These are phyloP conservation scores for Eimeria acervulina DNA, from an alignment of 169 alveolate species.

Conservation along the genomic window DNA sequence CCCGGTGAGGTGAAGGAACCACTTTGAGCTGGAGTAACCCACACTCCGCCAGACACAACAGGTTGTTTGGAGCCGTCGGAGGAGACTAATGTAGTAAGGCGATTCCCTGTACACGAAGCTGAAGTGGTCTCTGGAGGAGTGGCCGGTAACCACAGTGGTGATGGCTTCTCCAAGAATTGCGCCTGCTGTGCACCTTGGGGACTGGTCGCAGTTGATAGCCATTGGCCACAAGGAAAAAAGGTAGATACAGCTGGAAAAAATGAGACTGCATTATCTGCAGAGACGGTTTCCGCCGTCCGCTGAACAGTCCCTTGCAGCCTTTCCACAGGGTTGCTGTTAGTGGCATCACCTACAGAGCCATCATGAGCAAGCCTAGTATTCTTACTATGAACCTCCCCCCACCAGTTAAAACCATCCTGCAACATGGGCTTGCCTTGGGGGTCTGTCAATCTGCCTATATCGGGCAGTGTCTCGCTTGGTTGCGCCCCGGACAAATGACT, in stretches of 20 bases:
- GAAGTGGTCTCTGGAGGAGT: neutral
- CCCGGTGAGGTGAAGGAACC: neutral
- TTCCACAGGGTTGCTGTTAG: neutral
- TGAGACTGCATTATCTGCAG: too few species aligned
- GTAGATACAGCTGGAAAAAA: too few species aligned
- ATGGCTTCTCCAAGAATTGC: neutral
- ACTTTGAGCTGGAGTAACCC: neutral
- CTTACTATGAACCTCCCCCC: neutral
- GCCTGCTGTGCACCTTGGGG: neutral
- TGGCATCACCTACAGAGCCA: neutral
- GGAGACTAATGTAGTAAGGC: neutral
- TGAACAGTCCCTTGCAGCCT: neutral
- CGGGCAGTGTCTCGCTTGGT: neutral
- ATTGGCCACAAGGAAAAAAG: too few species aligned
- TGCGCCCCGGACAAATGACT: neutral
- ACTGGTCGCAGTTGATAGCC: too few species aligned
- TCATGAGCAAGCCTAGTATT: neutral
- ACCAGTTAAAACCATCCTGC: neutral
- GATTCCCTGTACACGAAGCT: neutral
- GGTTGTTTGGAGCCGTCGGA: neutral
- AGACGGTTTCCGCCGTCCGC: too few species aligned
- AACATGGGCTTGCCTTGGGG: neutral
- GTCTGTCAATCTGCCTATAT: neutral
- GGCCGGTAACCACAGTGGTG: neutral
- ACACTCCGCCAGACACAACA: neutral